Evolutionary conservation across 2,329 filamentous ascomycete genomes (phyloP), one percentile per base, ranked within the genome.

Genomic region (Fusarium sp.): DNA sequence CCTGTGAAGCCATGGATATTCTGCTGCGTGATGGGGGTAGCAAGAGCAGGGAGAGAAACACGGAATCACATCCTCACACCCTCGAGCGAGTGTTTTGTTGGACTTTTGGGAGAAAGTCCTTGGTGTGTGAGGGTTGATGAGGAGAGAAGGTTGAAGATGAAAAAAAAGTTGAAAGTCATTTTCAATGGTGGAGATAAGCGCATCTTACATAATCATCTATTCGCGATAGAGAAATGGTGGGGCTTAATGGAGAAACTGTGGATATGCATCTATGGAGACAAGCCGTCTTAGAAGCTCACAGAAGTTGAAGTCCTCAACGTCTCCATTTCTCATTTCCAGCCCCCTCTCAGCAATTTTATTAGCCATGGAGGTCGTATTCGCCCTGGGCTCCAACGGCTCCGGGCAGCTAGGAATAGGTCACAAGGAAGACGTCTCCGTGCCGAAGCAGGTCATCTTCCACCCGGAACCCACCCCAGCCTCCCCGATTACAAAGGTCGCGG

Each of bases 361-460:
- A 31, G 70, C 50, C 18, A 80, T 88, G 84, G 77, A 82, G n/a
- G 79, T 80, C 2, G 76, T 92, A 16, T 92, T 90, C 73, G 86
- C 91, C 2, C 83, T 93, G 50, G 91, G 91, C 31, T 94, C 92
- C 4, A 94, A 94, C 74, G 89, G 91, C 46, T 92, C 89, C 1
- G 90, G 90, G 33, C 91, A 94, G 76, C 83, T 94, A 9, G 91
- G 90, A 40, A 85, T 93, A 62, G 87, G 87, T 18, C 91, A 93
- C 77, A 84, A 82, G 65, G 88, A 92, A 76, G 91, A 93, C 73
- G 87, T 92, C 51, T 90, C 89, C 1, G 82, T 87, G 0, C 90
- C 91, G 2, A 87, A 89, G 67, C 83, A 81, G 67, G 89, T 87
- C 68, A 72, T 85, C n/a, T 91, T 92, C 77, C 76, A 81, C 6